Base-by-base conservation (phyloP, 306 rosid species). In the Cicer cuneatum region DNA sequence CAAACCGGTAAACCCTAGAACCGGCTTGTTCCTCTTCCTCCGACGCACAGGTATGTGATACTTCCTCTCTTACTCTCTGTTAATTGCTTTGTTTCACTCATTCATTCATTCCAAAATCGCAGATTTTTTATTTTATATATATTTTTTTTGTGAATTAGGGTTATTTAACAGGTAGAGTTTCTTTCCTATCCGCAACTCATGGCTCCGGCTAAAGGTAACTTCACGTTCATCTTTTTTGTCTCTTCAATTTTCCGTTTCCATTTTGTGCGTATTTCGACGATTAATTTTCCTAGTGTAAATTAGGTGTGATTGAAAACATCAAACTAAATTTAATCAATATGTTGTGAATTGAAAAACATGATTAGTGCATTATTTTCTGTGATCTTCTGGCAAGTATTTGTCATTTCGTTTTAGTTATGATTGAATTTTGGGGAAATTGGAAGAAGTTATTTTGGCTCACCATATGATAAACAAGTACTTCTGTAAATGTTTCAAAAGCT, bases 151-250 rank as follows among this genome's bases (percentile, higher is more conserved):
- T 43, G 61, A 56, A 66, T 83, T 51, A 29, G 69, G 78, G 9
- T 3, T 69, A 75, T 72, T 71, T 19, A 8, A 48, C 71, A 41
- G 73, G 79, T 81, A 19, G 69, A 43, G 66, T 69, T 71, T 69
- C 74, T 38, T 57, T 37, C 41, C 45, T 33, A 51, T 57, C 84
- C 8, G 78, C 62, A 10, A 73, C 35, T 66, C 14, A 90, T 90
- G 96, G 93, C 90, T 73, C 91, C 91, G 0, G 3, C 75, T n/a
- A 86, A 88, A 82, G 93, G 96, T 90, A 65, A 46, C 9, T 43
- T 42, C 35, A 59, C 48, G 46, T 6, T 15, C 56, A 10, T 69
- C 40, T 0, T 15, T 11, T 7, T 57, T 18, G 5, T 38, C 11
- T 7, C 38, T 2, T 13, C 8, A 52, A 41, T 42, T 12, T 66